phyloP scores from a whole-genome alignment of 768 basidiomycete genomes.

The Hebeloma cylindrosporum region DNA sequence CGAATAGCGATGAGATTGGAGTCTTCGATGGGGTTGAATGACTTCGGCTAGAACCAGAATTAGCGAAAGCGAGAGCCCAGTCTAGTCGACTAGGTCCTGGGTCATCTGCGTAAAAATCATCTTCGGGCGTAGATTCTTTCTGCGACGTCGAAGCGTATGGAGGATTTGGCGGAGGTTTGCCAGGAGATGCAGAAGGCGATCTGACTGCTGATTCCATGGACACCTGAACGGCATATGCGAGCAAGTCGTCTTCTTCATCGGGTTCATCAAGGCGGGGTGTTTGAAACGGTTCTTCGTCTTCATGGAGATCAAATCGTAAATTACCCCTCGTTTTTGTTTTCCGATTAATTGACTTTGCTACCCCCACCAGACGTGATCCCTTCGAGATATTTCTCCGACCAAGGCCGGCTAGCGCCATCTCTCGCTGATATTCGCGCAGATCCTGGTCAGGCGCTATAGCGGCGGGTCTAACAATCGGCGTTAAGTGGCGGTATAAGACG shows the following conservation, averaged over 20 bases:
- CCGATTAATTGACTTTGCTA: slow-evolving; percentile 30
- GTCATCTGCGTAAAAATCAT: slow-evolving; percentile 40
- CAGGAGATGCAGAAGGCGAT: neutral
- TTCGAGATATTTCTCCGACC: slow-evolving; percentile 46
- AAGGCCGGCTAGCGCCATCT: slow-evolving; percentile 62
- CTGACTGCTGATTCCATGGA: slow-evolving; percentile 16
- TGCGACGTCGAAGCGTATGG: neutral
- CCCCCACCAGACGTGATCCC: slow-evolving; percentile 29
- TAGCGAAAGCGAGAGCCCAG: slow-evolving; percentile 66
- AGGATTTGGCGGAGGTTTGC: neutral
- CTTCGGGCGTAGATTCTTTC: slow-evolving; percentile 27
- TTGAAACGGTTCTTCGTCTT: slow-evolving; percentile 13
- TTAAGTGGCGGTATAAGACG: neutral
- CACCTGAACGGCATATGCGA: slow-evolving; percentile 25
- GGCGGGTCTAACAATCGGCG: slow-evolving; percentile 30
- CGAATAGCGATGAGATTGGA: slow-evolving; percentile 25
- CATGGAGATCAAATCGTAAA: slow-evolving; percentile 47
- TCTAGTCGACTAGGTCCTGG: slow-evolving; percentile 57
- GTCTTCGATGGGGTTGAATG: slow-evolving; percentile 16
- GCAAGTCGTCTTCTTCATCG: slow-evolving; percentile 23
- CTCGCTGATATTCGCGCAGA: slow-evolving; percentile 58
- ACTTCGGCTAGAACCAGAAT: slow-evolving; percentile 42
- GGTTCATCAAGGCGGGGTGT: neutral
- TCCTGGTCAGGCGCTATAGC: slow-evolving; percentile 52
- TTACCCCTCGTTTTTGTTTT: slow-evolving; percentile 40